Evolutionary conservation across 2,329 filamentous ascomycete species (phyloP), one percentile per base, ranked within the genome.

Genomic region (Penicillium occitanis): DNA sequence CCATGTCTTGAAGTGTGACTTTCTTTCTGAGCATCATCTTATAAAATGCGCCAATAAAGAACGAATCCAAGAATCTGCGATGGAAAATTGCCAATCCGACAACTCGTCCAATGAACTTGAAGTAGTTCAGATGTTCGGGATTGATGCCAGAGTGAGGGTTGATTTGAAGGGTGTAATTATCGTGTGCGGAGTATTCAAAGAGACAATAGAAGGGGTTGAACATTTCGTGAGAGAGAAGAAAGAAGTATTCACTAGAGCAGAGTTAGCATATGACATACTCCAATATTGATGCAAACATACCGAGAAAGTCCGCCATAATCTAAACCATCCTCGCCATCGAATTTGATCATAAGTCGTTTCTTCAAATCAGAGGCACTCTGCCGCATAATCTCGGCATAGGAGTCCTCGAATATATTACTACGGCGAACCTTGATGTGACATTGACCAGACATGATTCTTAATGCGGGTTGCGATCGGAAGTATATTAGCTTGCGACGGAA

Each of bases 141-240:
- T 99, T 99, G 81, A 99, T 98, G 70, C 95, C 95, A 22, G 95
- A 99, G 80, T 99, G 95, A 55, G 95, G 95, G 82, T 99, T 99
- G 84, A 99, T 99, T 81, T 99, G 95, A 64, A 99, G 90, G 35
- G 95, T 99, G 82, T 99, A 99, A 83, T 99, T 99, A 87, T 99
- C 95, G 84, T 99, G 95, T 46, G 95, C 95, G 30, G 95, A 98
- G 80, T 99, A 99, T 82, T 99, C 95, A 84, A 99, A 99, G 63
- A 99, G 85, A 78, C 95, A 99, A 83, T 99, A 99, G 82, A 99
- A 99, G 37, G 95, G 95, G 79, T 99, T 99, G 84, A 99, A 99
- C 95, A 99, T 99, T 83, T 99, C 95, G 81, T 99, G 95, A 17
- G 94, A 98, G 64, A 99, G 87, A 48, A 99, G 84, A 88, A 99